phyloP scores from a whole-genome alignment of 192 early-diverging fungal genomes.

The Coemansia sp. region DNA sequence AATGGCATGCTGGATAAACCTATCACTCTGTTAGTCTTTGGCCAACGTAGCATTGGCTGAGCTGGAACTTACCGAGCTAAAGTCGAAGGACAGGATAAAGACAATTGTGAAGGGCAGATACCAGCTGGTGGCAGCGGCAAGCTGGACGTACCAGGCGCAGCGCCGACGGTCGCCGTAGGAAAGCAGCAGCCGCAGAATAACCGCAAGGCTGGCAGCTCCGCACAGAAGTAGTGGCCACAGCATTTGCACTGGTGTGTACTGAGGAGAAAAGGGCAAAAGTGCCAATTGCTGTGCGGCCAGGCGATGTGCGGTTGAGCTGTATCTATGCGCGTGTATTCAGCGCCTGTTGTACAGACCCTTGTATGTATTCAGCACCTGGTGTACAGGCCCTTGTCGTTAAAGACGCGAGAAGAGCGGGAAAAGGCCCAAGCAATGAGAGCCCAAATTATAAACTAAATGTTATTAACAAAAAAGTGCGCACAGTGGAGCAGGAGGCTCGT shows the following conservation, averaged over 20 bases:
- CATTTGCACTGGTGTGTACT: not conserved
- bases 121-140: conserved; percentile 75
- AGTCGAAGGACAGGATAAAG: conserved; percentile 85
- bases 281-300: conserved; percentile 40
- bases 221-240: conserved; percentile 54
- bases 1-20: conserved; percentile 1
- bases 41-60: not conserved
- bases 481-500: too few relatives aligned
- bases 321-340: not conserved
- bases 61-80: conserved; percentile 62
- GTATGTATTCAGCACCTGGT: too few relatives aligned
- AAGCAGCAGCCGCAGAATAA: conserved; percentile 63
- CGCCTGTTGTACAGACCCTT: too few relatives aligned
- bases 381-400: too few relatives aligned
- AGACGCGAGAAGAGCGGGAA: too few relatives aligned
- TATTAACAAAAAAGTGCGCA: too few relatives aligned
- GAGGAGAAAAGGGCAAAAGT: too few relatives aligned
- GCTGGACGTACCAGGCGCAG: conserved; percentile 83
- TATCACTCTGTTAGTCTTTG: not conserved
- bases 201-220: conserved; percentile 54
- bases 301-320: not conserved
- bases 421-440: too few relatives aligned
- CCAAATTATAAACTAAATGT: too few relatives aligned
- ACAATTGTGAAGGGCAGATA: conserved; percentile 91
- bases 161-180: conserved; percentile 75